These are phyloP conservation scores for Arxiozyma slooffiae DNA, from an alignment of 1,139 yeast genomes.

Conservation along the genomic window DNA sequence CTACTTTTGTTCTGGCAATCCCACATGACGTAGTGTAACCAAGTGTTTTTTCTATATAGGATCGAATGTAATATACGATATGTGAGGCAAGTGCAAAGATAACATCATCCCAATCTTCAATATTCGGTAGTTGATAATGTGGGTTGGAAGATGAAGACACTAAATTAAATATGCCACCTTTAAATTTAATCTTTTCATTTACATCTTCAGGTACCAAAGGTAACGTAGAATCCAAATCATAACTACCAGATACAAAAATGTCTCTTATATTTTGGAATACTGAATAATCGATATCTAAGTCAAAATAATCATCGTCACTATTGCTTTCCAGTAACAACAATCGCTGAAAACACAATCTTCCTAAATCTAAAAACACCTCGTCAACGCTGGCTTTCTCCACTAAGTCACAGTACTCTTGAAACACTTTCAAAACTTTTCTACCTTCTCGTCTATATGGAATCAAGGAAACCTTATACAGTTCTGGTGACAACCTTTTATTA, in stretches of 20 bases:
- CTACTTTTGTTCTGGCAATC: slow-evolving; percentile 58
- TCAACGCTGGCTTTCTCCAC: slow-evolving; percentile 95
- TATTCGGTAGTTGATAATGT: slow-evolving; percentile 9
- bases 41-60: slow-evolving; percentile 41
- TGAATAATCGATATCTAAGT: slow-evolving; percentile 1
- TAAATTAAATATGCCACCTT: slow-evolving; percentile 18
- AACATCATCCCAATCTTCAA: slow-evolving; percentile 80
- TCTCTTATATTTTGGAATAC: slow-evolving; percentile 11
- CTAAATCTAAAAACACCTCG: slow-evolving; percentile 81
- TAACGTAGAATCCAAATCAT: slow-evolving; percentile 30
- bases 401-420: slow-evolving; percentile 46
- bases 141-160: neutral
- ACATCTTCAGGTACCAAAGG: slow-evolving; percentile 45
- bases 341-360: slow-evolving; percentile 39
- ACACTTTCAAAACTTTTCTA: slow-evolving; percentile 60
- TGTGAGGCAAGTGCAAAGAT: slow-evolving; percentile 57
- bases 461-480: slow-evolving; percentile 68
- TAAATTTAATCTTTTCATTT: slow-evolving; percentile 13
- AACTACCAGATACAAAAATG: slow-evolving; percentile 19
- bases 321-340: slow-evolving; percentile 29
- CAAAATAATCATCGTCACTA: slow-evolving; percentile 24
- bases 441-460: slow-evolving; percentile 89
- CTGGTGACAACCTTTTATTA: slow-evolving; percentile 35
- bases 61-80: slow-evolving; percentile 45
- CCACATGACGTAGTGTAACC: slow-evolving; percentile 92